These are phyloP conservation scores for Umbellularia californica DNA, from an alignment of 164 flowering plant species.

Conservation along the genomic window DNA sequence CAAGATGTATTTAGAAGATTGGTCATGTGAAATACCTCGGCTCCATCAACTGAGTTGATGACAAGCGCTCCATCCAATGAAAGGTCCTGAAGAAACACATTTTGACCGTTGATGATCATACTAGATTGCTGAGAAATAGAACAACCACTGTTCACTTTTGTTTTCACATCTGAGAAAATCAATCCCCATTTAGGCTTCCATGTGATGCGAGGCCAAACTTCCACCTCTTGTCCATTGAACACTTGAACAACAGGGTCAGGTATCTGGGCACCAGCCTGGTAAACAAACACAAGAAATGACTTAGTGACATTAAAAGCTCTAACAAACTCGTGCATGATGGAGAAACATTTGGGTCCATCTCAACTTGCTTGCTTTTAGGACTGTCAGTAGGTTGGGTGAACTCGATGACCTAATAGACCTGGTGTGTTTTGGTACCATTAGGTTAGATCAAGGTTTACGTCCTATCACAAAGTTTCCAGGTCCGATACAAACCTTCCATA, in stretches of 20 bases:
- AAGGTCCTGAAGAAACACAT: slow-evolving; percentile 57
- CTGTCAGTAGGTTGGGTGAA: not conserved
- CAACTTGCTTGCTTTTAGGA: not conserved
- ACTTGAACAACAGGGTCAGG: slow-evolving; percentile 58
- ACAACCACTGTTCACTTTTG: slow-evolving; percentile 58
- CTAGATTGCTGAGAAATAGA: slow-evolving; percentile 73
- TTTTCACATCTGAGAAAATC: slow-evolving; percentile 63
- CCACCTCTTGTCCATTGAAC: slow-evolving; percentile 93
- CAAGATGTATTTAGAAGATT: not conserved
- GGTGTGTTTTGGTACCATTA: not conserved
- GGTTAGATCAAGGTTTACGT: not conserved
- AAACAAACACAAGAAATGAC: slow-evolving; percentile 5
- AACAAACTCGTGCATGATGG: not conserved
- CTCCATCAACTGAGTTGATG: slow-evolving; percentile 51
- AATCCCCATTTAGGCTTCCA: slow-evolving; percentile 94
- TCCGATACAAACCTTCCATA: not conserved
- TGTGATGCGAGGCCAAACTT: slow-evolving; percentile 85
- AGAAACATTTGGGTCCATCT: not conserved
- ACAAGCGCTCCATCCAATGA: slow-evolving; percentile 81
- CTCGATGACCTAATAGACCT: not conserved
- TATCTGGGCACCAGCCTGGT: slow-evolving; percentile 46
- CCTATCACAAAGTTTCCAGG: not conserved
- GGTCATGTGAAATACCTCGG: slow-evolving; percentile 49
- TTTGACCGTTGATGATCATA: slow-evolving; percentile 57
- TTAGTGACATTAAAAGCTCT: not conserved